Base-by-base conservation (phyloP, 2,329 filamentous ascomycete genomes). In the Sporothrix brasiliensis region DNA sequence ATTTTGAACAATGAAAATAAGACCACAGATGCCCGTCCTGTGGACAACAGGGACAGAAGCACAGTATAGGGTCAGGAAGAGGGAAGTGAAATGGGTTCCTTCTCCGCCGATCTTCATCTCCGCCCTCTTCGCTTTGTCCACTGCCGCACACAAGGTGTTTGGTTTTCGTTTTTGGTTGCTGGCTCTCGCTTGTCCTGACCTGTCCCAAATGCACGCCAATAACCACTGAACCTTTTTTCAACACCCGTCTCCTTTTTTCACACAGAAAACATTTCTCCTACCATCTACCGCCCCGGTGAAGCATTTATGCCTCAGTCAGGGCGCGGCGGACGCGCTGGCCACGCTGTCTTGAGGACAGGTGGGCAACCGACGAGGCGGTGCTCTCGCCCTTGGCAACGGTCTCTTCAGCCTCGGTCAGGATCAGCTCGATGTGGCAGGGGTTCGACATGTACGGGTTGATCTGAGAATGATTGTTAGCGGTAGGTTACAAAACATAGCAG, bases 361-460 rank as follows among this genome's bases (percentile, higher is more conserved):
- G 92, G 74, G 84, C 81, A 77, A 91, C 87, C 77, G 89, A 88
- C 79, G 86, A 85, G 75, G 85, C 87, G 78, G 89, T 87, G 74
- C 88, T 82, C 77, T 90, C 87, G 74, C 89, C 90, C 91, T 99
- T 99, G 86, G 94, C 89, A 79, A 99, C 93, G 78, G 91, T 89
- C 89, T 99, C 96, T 81, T 96, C 92, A 79, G 88, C 93, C 89
- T 99, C 96, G 81, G 94, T 97, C 79, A 99, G 90, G 89, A 99
- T 99, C 80, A 99, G 88, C 88, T 99, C 96, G 84, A 99, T 97
- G 91, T 99, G 95, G 92, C 94, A 99, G 78, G 95, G 95, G 91
- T 97, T 97, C 78, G 94, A 97, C 96, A 99, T 98, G 90, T 98
- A 99, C 75, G 95, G 95, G 91, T 99, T 99, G 88, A 99, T 99